These are phyloP conservation scores for Microdochium bolleyi DNA, from an alignment of 2,329 filamentous ascomycete species.

Conservation along the genomic window DNA sequence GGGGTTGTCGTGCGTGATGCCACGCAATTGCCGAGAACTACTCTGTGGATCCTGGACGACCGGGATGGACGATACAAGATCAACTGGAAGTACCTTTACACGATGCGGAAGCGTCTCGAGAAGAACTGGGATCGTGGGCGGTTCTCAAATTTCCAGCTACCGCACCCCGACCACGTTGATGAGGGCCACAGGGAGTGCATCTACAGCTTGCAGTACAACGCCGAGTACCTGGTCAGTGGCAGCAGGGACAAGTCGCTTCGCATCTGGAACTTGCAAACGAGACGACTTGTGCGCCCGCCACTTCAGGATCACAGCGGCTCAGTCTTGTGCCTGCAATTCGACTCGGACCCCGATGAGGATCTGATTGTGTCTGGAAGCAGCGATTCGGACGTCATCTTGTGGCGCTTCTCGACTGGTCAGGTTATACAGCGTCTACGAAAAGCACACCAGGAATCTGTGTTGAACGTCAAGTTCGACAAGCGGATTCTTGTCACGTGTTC, in stretches of 20 bases:
- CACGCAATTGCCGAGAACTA: constrained; percentile 30
- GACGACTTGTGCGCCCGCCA: constrained; percentile 66
- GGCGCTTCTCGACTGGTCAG: constrained; percentile 87
- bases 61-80: constrained; percentile 49
- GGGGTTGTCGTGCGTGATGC: constrained; percentile 17
- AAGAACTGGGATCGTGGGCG: constrained; percentile 84
- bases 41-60: constrained; percentile 43
- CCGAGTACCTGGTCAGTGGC: constrained; percentile 83
- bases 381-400: constrained; percentile 83
- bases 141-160: constrained; percentile 81
- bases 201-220: constrained; percentile 85
- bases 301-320: constrained; percentile 74
- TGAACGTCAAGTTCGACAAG: constrained; percentile 89
- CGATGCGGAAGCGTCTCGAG: constrained; percentile 76
- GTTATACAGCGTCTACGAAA: constrained; percentile 66
- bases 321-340: constrained; percentile 91
- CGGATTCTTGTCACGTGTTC: constrained; percentile 92
- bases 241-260: constrained; percentile 83
- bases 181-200: constrained; percentile 91
- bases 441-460: constrained; percentile 82
- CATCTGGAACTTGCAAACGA: constrained; percentile 82
- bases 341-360: constrained; percentile 78
- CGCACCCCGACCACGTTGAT: constrained; percentile 69
- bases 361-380: constrained; percentile 93
- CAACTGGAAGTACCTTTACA: constrained; percentile 92